phyloP scores from a whole-genome alignment of 768 basidiomycete species.

The Tylopilus intermedius region DNA sequence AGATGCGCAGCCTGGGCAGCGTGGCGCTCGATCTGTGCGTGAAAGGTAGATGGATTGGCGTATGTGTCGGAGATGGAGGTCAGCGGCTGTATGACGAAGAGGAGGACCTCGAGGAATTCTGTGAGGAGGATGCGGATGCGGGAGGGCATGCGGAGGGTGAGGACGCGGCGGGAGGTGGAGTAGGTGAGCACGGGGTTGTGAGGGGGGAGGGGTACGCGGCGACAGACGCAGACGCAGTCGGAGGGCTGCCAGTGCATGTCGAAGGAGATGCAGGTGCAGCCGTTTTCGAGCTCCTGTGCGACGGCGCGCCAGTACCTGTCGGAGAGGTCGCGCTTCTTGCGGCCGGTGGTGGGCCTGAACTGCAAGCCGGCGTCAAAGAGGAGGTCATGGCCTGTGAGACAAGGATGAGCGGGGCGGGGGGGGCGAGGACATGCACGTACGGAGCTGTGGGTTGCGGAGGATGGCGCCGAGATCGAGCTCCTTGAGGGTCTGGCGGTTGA shows the following conservation, averaged over 20 bases:
- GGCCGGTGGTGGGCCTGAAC: constrained; percentile 72
- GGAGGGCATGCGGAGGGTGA: constrained; percentile 66
- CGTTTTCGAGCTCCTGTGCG: constrained; percentile 66
- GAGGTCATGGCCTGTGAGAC: constrained; percentile 70
- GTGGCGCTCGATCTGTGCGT: constrained; percentile 58
- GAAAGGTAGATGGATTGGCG: constrained; percentile 54
- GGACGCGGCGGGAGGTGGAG: constrained; percentile 39
- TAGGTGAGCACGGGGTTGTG: constrained; percentile 41
- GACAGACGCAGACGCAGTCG: constrained; percentile 53
- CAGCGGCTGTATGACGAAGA: constrained; percentile 80
- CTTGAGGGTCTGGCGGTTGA: constrained; percentile 77
- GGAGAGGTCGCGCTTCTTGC: constrained; percentile 63
- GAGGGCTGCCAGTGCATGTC: constrained; percentile 53
- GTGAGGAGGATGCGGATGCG: constrained; percentile 64
- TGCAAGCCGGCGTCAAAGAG: constrained; percentile 83
- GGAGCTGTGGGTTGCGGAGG: constrained; percentile 84
- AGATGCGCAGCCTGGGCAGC: constrained; percentile 62
- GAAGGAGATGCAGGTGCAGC: constrained; percentile 82
- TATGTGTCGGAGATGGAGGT: constrained; percentile 57
- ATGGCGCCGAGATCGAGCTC: constrained; percentile 84
- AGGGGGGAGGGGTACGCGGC: constrained; percentile 38
- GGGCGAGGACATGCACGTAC: constrained; percentile 44
- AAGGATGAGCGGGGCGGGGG: neutral
- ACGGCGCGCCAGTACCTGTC: constrained; percentile 87
- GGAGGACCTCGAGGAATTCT: constrained; percentile 77